phyloP scores from a whole-genome alignment of 352 stramenopile genomes.

The Phytophthora podocarpi region DNA sequence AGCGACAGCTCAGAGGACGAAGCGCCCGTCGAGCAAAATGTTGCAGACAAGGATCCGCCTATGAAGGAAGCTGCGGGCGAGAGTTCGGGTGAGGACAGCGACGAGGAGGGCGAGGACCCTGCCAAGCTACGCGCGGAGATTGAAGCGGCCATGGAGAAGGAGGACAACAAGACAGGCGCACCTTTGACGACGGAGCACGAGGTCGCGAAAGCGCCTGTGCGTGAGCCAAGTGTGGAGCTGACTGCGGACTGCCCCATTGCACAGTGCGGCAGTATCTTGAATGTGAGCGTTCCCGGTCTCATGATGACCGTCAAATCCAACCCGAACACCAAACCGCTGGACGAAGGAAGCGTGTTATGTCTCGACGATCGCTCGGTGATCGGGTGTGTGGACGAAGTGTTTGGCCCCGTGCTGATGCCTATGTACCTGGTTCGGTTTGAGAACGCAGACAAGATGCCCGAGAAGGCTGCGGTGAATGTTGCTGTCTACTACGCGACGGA shows the following conservation, averaged over 20 bases:
- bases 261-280: conserved; percentile 69
- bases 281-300: conserved; percentile 58
- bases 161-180: conserved; percentile 52
- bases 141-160: conserved; percentile 77
- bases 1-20: conserved; percentile 40
- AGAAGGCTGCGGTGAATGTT: conserved; percentile 42
- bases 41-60: conserved; percentile 11
- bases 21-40: conserved; percentile 1
- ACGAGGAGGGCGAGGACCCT: conserved; percentile 42
- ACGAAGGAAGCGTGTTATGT: conserved; percentile 85
- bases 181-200: conserved; percentile 74
- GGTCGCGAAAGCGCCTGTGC: conserved; percentile 54
- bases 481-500: conserved; percentile 77
- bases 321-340: conserved; percentile 57
- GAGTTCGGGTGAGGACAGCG: conserved; percentile 35
- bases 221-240: conserved; percentile 72
- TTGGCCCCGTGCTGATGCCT: conserved; percentile 83
- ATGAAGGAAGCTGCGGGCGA: neutral
- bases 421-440: conserved; percentile 90
- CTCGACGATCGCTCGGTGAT: conserved; percentile 77
- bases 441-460: conserved; percentile 66
- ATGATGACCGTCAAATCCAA: conserved; percentile 86
- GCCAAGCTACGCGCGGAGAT: conserved; percentile 70
- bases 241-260: conserved; percentile 73
- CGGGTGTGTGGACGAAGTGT: conserved; percentile 85